Conservation (phyloP, 106 monocot species). For the Cymbidium sinense region DNA sequence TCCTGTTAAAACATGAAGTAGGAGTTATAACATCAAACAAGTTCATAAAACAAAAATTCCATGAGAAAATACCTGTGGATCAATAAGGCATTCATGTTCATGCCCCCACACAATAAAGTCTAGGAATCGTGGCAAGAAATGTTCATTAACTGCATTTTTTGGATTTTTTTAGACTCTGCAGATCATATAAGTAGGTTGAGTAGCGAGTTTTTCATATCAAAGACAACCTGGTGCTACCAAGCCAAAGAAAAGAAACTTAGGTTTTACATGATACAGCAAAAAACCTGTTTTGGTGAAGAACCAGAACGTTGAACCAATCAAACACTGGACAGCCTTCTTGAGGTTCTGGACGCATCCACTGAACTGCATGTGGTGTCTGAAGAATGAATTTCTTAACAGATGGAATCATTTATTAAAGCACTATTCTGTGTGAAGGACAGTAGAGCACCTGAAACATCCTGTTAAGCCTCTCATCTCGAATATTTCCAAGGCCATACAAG, state of each 20-base stretch:
- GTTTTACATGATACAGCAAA: background rate
- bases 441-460: conserved; percentile 96
- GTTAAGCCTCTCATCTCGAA: conserved; percentile 96
- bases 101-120: conserved; percentile 98
- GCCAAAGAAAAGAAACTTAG: background rate
- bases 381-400: conserved; percentile 9
- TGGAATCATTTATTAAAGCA: background rate
- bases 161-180: conserved; percentile 91
- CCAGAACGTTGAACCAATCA: conserved; percentile 97
- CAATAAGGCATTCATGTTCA: conserved; percentile 98
- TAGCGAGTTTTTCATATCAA: background rate
- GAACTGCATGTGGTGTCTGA: conserved; percentile 97
- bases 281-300: conserved; percentile 99
- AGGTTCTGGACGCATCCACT: conserved; percentile 92
- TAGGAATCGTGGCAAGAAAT: conserved; percentile 93
- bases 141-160: conserved; percentile 98
- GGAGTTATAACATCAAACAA: background rate
- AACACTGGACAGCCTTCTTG: conserved; percentile 79
- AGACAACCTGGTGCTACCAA: background rate
- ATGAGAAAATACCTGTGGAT: conserved; percentile 72
- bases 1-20: conserved; percentile 39
- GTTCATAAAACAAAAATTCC: background rate
- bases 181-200: background rate
- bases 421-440: background rate
- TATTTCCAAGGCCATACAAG: conserved; percentile 97